These are phyloP conservation scores for Sordariomycetes sp. DNA, from an alignment of 2,329 filamentous ascomycete genomes.

Conservation along the genomic window DNA sequence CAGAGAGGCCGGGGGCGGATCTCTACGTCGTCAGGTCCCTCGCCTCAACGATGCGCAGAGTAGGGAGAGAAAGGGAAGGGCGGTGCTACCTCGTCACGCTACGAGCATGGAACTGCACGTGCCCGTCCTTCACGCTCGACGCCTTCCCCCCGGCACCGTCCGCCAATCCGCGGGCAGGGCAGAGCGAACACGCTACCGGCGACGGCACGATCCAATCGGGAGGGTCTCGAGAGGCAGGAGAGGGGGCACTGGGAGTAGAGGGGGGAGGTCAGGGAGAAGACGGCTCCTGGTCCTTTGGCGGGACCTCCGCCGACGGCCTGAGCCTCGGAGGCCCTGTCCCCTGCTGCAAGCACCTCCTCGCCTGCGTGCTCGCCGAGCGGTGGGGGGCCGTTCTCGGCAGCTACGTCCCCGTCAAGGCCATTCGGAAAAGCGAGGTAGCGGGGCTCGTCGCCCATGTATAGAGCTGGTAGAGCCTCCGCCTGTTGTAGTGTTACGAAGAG, in stretches of 20 bases:
- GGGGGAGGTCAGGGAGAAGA: too few relatives aligned
- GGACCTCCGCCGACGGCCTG: slow-evolving; percentile 24
- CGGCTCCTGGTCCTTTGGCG: slow-evolving; percentile 28
- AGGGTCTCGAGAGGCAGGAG: too few relatives aligned
- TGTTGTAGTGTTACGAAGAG: background rate
- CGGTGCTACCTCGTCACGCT: slow-evolving; percentile 57
- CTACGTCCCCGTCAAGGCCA: slow-evolving; percentile 38
- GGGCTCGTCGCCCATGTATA: slow-evolving; percentile 44
- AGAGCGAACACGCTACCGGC: background rate
- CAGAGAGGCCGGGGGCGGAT: background rate
- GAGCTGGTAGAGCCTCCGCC: background rate
- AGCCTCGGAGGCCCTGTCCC: slow-evolving; percentile 25
- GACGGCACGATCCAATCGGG: slow-evolving; percentile 5
- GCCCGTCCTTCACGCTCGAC: slow-evolving; percentile 68
- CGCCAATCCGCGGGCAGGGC: background rate
- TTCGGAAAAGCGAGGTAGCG: slow-evolving; percentile 55
- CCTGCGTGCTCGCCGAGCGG: slow-evolving; percentile 60
- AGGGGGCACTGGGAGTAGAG: too few relatives aligned
- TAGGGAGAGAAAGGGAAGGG: background rate
- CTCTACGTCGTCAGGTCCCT: slow-evolving; percentile 57
- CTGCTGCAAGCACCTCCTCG: slow-evolving; percentile 81
- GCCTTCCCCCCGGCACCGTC: slow-evolving; percentile 39
- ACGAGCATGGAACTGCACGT: slow-evolving; percentile 75
- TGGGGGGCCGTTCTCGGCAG: slow-evolving; percentile 43
- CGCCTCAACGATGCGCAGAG: slow-evolving; percentile 19